phyloP scores from a whole-genome alignment of 106 monocot genomes.

The Acorus calamus region DNA sequence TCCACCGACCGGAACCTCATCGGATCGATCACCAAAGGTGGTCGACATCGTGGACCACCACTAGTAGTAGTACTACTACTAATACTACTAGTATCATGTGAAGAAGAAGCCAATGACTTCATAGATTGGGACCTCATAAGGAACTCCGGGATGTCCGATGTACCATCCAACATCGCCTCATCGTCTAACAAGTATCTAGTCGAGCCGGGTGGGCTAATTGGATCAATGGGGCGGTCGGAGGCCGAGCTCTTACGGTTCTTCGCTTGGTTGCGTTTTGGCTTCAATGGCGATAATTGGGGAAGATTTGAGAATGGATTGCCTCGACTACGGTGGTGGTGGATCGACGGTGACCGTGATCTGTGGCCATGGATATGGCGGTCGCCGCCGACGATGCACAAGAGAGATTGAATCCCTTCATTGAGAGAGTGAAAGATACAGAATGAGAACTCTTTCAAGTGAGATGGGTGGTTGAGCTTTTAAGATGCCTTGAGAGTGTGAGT shows the following conservation, averaged over 20 bases:
- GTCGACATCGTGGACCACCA: too few relatives aligned
- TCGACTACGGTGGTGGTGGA: slow-evolving; percentile 1
- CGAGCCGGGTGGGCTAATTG: slow-evolving; percentile 45
- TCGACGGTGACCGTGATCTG: slow-evolving; percentile 25
- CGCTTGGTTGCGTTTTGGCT: neutral
- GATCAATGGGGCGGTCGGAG: slow-evolving; percentile 5
- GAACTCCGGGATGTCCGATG: slow-evolving; percentile 14
- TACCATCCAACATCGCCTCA: neutral
- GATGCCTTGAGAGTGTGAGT: too few relatives aligned
- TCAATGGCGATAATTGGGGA: too few relatives aligned
- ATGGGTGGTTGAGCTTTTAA: too few relatives aligned
- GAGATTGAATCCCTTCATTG: slow-evolving; percentile 44
- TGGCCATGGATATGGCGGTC: slow-evolving; percentile 53
- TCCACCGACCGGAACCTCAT: slow-evolving; percentile 9
- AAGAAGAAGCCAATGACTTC: too few relatives aligned
- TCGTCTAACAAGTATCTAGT: slow-evolving; percentile 47
- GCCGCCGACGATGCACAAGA: slow-evolving; percentile 64
- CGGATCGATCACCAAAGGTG: slow-evolving; percentile 1
- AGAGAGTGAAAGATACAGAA: too few relatives aligned
- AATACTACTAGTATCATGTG: too few relatives aligned
- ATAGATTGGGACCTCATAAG: neutral
- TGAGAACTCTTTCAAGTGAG: too few relatives aligned
- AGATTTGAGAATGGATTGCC: too few relatives aligned
- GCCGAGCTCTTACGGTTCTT: slow-evolving; percentile 4
- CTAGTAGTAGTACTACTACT: too few relatives aligned